These are phyloP conservation scores for Pythium volutum DNA, from an alignment of 352 stramenopile species.

Conservation along the genomic window DNA sequence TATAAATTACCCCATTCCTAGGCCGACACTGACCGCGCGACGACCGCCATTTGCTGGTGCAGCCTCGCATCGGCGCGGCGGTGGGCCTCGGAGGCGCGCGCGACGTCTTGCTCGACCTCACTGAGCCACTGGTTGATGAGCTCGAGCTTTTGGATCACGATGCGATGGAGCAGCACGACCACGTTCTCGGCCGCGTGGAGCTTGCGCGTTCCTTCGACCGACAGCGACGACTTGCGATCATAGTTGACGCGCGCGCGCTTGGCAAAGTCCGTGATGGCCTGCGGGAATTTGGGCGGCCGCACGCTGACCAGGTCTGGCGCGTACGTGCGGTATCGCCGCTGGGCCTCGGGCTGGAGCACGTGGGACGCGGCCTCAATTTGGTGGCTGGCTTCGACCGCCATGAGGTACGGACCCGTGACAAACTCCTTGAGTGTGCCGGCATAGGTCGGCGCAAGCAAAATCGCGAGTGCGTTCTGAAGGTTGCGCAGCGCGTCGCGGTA, in stretches of 20 bases:
- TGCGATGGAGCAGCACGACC: conserved; percentile 68
- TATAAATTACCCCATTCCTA: conserved; percentile 19
- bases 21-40: conserved; percentile 49
- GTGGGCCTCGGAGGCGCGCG: conserved; percentile 44
- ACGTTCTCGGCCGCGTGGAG: conserved; percentile 68
- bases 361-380: conserved; percentile 58
- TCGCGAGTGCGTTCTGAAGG: conserved; percentile 60
- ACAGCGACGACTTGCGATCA: conserved; percentile 49
- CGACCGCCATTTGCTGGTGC: conserved; percentile 58
- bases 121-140: conserved; percentile 58
- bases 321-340: conserved; percentile 58
- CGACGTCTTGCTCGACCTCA: conserved; percentile 54
- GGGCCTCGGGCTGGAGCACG: conserved; percentile 67
- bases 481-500: conserved; percentile 68
- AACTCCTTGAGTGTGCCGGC: conserved; percentile 67
- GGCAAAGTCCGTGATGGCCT: conserved; percentile 59
- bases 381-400: conserved; percentile 67
- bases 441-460: conserved; percentile 65
- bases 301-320: conserved; percentile 44
- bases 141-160: conserved; percentile 77
- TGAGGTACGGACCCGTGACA: conserved; percentile 53
- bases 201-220: conserved; percentile 53
- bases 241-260: conserved; percentile 59
- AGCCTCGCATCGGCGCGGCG: conserved; percentile 50
- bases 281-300: conserved; percentile 61